These are phyloP conservation scores for Trichoderma reesei DNA, from an alignment of 495 filamentous ascomycete genomes.

Conservation along the genomic window DNA sequence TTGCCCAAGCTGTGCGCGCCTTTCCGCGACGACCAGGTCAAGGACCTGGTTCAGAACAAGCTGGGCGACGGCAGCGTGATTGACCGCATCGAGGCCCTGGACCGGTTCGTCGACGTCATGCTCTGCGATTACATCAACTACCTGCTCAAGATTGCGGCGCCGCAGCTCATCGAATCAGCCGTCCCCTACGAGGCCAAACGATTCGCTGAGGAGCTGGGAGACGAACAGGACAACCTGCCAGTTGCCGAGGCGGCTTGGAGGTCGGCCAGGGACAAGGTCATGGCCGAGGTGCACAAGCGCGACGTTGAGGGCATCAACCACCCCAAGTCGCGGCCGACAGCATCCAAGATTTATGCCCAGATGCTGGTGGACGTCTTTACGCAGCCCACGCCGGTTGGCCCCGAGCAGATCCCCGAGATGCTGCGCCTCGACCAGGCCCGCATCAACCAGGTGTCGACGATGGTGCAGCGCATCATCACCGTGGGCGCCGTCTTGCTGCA, in stretches of 20 bases:
- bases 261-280: constrained; percentile 54
- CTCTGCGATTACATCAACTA: constrained; percentile 96
- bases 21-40: constrained; percentile 75
- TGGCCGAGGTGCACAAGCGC: constrained; percentile 60
- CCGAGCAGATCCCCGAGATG: constrained; percentile 68
- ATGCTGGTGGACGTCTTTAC: constrained; percentile 52
- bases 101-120: constrained; percentile 80
- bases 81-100: constrained; percentile 69
- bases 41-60: constrained; percentile 61
- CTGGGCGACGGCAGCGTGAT: constrained; percentile 67
- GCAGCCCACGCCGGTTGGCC: constrained; percentile 38
- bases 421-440: constrained; percentile 70
- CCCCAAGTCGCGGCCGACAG: constrained; percentile 42
- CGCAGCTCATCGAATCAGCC: constrained; percentile 71
- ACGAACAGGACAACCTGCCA: constrained; percentile 46
- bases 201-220: constrained; percentile 61
- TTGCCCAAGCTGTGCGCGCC: constrained; percentile 93
- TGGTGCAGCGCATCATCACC: constrained; percentile 65
- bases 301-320: constrained; percentile 59
- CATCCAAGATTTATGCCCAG: constrained; percentile 72
- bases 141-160: constrained; percentile 70
- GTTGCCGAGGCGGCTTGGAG: constrained; percentile 66
- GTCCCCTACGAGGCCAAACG: constrained; percentile 67
- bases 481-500: constrained; percentile 76
- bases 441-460: constrained; percentile 52